phyloP scores from a whole-genome alignment of 2,329 filamentous ascomycete genomes.

The Scytalidium lignicola region DNA sequence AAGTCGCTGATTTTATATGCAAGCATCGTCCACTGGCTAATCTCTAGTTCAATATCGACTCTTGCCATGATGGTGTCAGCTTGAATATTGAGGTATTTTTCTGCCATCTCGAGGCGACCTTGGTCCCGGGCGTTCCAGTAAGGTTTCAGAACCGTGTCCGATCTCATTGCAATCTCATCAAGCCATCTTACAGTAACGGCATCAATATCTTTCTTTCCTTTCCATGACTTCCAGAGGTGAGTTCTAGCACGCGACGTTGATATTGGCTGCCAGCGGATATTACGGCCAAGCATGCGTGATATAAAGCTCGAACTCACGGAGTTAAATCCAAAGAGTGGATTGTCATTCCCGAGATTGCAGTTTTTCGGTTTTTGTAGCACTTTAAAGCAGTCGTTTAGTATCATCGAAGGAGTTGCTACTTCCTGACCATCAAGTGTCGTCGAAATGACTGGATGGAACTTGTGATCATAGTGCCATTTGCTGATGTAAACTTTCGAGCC shows the following conservation, averaged over 20 bases:
- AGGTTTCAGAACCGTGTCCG: slow-evolving; percentile 32
- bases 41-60: slow-evolving; percentile 24
- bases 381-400: slow-evolving; percentile 39
- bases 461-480: slow-evolving; percentile 40
- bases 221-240: no score
- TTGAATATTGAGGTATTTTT: slow-evolving; percentile 33
- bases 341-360: no score
- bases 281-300: no score
- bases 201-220: slow-evolving; percentile 28
- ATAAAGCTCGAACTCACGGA: no score
- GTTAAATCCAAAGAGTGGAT: no score
- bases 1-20: slow-evolving; percentile 30
- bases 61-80: slow-evolving; percentile 24
- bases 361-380: no score
- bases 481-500: slow-evolving; percentile 46
- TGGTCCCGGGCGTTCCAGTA: slow-evolving; percentile 33
- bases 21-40: slow-evolving; percentile 24
- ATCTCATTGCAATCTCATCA: slow-evolving; percentile 37
- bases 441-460: slow-evolving; percentile 38
- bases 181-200: slow-evolving; percentile 44
- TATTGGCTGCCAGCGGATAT: no score
- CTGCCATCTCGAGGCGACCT: slow-evolving; percentile 32
- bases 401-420: slow-evolving; percentile 47
- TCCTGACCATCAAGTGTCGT: slow-evolving; percentile 41
- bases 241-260: no score